Evolutionary conservation across 768 basidiomycete genomes (phyloP), one percentile per base, ranked within the genome.

Genomic region (Hydnum rufescens): DNA sequence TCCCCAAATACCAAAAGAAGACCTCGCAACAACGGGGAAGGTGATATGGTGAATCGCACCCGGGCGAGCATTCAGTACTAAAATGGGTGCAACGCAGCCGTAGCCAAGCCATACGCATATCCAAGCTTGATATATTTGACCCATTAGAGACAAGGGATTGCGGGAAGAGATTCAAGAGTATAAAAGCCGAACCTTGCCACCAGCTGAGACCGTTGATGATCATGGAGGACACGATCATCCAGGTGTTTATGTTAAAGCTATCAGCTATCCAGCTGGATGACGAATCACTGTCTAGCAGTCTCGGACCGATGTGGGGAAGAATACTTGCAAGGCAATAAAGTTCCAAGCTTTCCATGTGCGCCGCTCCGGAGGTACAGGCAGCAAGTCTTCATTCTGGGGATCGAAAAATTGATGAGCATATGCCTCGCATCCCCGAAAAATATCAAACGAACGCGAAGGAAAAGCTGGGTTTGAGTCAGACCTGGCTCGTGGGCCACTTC

Each of bases 41-140:
- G 78, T 82, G 61, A 83, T 65, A 60, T 87, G 82, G 60, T 78
- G 79, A 8, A 81, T 68, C 2, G 82, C 83, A 47, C 83, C 82
- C 3, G 80, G 80, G 26, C 80, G 73, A 25, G 81, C 84, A 60
- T 86, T 88, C 57, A 82, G 62, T 25, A 78, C 77, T 54, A 88
- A 71, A 65, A 90, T 80, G 0, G 76, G 76, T 1, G 80, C 76
- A 22, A 74, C 74, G 53, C 76, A 55, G 1, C 55, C 42, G 58
- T 69, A 69, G 61, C 74, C 62, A 70, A 81, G 44, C 70, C 77
- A 64, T 36, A 64, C 64, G 54, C 78, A 84, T 51, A 87, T 70
- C 80, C 84, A 82, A 16, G 84, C 78, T 62, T 85, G 80, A 82
- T 81, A 86, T 82, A 8, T 8, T n/a, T n/a, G n/a, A n/a, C n/a